Percentiles rank a stretch among this genome's conserved stretches.
Evolutionary conservation across 345 rosid species (phyloP).

Genomic region (Brassica rapa): DNA sequence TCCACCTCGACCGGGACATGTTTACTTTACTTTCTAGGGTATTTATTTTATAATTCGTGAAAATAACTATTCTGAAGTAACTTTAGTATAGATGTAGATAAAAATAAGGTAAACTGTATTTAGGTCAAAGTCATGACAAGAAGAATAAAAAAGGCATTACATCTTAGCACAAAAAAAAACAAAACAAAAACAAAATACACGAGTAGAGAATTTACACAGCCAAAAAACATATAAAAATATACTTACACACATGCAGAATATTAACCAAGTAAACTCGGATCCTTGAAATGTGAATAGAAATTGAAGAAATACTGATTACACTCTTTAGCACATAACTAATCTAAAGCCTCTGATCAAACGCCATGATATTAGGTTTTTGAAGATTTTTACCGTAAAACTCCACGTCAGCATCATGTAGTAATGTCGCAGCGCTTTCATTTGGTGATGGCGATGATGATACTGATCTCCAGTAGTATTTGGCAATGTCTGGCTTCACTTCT

Average conservation of each 20-base stretch:
- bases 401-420: slow-evolving; percentile 26
- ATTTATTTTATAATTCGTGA: neutral
- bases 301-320: slow-evolving; percentile 7
- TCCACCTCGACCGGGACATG: slow-evolving; percentile 7
- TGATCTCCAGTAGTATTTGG: slow-evolving; percentile 39
- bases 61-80: neutral
- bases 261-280: slow-evolving; percentile 18
- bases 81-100: neutral
- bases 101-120: neutral
- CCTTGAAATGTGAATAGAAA: slow-evolving; percentile 17
- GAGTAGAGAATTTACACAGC: slow-evolving; percentile 24
- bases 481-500: slow-evolving; percentile 43
- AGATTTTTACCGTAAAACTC: slow-evolving; percentile 33
- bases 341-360: slow-evolving; percentile 36
- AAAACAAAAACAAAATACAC: neutral
- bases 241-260: slow-evolving; percentile 24
- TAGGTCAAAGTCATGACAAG: slow-evolving; percentile 17
- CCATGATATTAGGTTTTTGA: slow-evolving; percentile 32
- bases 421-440: slow-evolving; percentile 34
- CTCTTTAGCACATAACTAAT: slow-evolving; percentile 20
- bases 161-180: neutral
- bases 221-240: slow-evolving; percentile 26
- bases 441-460: slow-evolving; percentile 28
- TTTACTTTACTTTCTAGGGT: neutral
- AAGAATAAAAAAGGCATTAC: neutral